Percentiles rank a stretch among this genome's conserved stretches.
Conservation (phyloP, 371 early-diverging fungal species). For the Syncephalastrum racemosum region DNA sequence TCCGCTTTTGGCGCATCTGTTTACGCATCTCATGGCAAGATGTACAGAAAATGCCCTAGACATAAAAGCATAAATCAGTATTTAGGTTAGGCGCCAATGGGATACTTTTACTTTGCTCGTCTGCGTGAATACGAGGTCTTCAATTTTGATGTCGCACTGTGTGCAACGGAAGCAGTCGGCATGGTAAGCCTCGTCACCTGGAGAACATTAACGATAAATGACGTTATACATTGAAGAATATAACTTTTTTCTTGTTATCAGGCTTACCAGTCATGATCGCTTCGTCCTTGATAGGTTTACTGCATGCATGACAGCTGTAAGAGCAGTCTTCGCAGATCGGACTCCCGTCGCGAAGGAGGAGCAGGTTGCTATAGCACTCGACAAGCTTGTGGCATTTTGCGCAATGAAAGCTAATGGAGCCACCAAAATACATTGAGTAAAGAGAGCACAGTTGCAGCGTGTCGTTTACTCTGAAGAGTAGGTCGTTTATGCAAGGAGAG, state of each 20-base stretch:
- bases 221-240: background rate
- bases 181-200: conserved; percentile 84
- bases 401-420: conserved; percentile 66
- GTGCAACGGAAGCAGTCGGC: conserved; percentile 83
- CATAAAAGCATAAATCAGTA: conserved; percentile 5
- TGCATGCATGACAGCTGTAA: conserved; percentile 80
- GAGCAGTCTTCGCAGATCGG: conserved; percentile 89
- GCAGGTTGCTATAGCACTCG: conserved; percentile 76
- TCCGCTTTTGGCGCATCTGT: conserved; percentile 32
- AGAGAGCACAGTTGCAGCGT: conserved; percentile 1
- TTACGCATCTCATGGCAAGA: conserved; percentile 47
- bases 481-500: conserved; percentile 1
- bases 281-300: conserved; percentile 81
- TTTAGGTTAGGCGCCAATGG: background rate
- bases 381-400: conserved; percentile 75
- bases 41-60: conserved; percentile 54
- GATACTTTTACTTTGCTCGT: conserved; percentile 60
- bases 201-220: conserved; percentile 1
- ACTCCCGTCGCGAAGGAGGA: conserved; percentile 80
- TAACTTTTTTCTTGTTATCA: background rate
- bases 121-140: conserved; percentile 79
- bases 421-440: conserved; percentile 9
- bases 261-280: conserved; percentile 80
- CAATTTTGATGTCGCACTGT: conserved; percentile 70
- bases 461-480: conserved; percentile 2